Conservation (phyloP, 192 early-diverging fungal genomes). For the Gaertneriomyces sp. region DNA sequence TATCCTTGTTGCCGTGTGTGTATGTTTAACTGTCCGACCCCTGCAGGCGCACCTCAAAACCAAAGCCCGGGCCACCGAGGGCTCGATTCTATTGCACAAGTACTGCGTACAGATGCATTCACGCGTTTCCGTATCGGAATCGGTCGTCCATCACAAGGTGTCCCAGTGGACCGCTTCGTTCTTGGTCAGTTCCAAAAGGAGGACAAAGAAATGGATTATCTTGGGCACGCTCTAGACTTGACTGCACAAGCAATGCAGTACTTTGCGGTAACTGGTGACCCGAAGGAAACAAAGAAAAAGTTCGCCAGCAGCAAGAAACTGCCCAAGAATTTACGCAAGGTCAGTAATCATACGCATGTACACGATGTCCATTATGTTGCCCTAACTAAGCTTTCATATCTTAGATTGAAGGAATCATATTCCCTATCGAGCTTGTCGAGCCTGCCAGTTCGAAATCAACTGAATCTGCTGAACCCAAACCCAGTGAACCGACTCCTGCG, state of each 20-base stretch:
- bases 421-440: not conserved
- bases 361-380: not conserved
- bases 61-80: conserved; percentile 48
- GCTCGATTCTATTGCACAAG: conserved; percentile 45
- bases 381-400: not conserved
- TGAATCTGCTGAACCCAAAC: no score
- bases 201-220: conserved; percentile 58
- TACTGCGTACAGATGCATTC: conserved; percentile 49
- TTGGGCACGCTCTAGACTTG: conserved; percentile 49
- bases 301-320: conserved; percentile 51
- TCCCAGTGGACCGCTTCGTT: conserved; percentile 45
- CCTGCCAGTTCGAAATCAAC: no score
- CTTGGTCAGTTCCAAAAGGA: conserved; percentile 45
- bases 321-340: conserved; percentile 44
- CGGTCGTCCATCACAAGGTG: conserved; percentile 43
- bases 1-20: not conserved
- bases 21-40: no score
- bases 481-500: no score
- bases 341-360: not conserved
- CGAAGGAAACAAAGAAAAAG: conserved; percentile 57
- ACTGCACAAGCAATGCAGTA: conserved; percentile 53
- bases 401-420: conserved; percentile 3
- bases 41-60: not conserved
- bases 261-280: conserved; percentile 49
- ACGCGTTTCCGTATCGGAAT: conserved; percentile 56